Evolutionary conservation across 2,329 filamentous ascomycete genomes (phyloP).

Genomic region (Polytolypa hystricis): DNA sequence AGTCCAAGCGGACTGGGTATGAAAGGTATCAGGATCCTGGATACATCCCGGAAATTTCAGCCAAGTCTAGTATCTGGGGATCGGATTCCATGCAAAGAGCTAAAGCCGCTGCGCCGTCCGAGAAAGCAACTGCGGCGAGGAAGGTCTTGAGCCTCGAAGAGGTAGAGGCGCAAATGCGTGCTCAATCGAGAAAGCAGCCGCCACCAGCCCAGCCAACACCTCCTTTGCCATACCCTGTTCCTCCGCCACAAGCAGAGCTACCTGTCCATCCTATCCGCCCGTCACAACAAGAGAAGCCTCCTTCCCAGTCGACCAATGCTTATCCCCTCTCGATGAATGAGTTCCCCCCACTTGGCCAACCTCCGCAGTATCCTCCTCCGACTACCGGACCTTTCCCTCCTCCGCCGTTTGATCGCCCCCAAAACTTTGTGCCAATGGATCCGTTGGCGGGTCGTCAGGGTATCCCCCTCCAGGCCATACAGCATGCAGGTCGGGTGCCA

Average conservation of each 20-base stretch:
- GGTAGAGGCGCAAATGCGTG: conserved; percentile 83
- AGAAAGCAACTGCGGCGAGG: conserved; percentile 29
- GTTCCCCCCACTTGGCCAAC: conserved; percentile 40
- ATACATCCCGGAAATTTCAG: conserved; percentile 79
- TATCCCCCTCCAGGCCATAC: conserved; percentile 40
- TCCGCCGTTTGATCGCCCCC: conserved; percentile 25
- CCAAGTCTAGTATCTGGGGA: conserved; percentile 89
- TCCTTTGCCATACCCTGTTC: conserved; percentile 17
- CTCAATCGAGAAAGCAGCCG: conserved; percentile 18
- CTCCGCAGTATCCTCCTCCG: conserved; percentile 25
- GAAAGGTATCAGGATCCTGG: conserved; percentile 81
- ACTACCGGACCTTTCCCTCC: conserved; percentile 26
- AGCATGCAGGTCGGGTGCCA: conserved; percentile 60
- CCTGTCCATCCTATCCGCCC: conserved; percentile 7
- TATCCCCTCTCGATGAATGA: conserved; percentile 31
- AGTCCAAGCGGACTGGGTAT: conserved; percentile 69
- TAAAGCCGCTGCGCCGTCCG: conserved; percentile 19
- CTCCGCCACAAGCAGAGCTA: conserved; percentile 5
- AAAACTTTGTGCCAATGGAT: conserved; percentile 30
- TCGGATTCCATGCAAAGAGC: conserved; percentile 48
- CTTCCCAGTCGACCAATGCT: conserved; percentile 19
- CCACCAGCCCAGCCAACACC: conserved; percentile 20
- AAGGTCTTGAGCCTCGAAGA: conserved; percentile 96
- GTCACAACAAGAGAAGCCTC: conserved; percentile 7
- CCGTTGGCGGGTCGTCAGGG: conserved; percentile 33